Conservation (phyloP, 208 protist genomes). For the Herpetomonas samuelpessoai region DNA sequence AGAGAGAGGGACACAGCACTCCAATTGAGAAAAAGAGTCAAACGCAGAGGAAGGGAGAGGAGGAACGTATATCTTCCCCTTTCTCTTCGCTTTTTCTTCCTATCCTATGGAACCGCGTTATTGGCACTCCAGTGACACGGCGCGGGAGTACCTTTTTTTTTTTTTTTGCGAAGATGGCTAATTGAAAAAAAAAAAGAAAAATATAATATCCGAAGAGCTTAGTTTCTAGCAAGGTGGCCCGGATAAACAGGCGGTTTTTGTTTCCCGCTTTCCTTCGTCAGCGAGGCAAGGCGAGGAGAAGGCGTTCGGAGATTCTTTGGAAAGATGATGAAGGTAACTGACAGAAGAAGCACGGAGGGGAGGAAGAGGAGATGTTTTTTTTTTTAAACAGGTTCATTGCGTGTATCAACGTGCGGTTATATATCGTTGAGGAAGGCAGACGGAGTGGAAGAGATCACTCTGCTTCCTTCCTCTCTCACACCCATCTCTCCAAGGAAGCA, state of each 20-base stretch:
- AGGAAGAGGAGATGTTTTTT: no score
- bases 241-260: background rate
- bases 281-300: no score
- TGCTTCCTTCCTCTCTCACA: no score
- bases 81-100: no score
- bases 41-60: slow-evolving; percentile 1
- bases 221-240: background rate
- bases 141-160: slow-evolving; percentile 1
- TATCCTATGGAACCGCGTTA: no score
- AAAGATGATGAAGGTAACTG: no score
- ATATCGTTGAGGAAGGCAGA: background rate
- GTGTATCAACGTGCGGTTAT: background rate
- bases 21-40: background rate
- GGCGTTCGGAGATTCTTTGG: no score
- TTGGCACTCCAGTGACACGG: background rate
- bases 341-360: no score
- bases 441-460: background rate
- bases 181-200: slow-evolving; percentile 7
- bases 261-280: no score
- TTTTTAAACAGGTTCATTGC: no score
- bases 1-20: background rate
- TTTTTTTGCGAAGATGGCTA: background rate
- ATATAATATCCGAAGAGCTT: background rate
- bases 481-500: background rate
- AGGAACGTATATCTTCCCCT: no score